Conservation (phyloP, 1,284 basidiomycete genomes). For the Leucoagaricus sp. region DNA sequence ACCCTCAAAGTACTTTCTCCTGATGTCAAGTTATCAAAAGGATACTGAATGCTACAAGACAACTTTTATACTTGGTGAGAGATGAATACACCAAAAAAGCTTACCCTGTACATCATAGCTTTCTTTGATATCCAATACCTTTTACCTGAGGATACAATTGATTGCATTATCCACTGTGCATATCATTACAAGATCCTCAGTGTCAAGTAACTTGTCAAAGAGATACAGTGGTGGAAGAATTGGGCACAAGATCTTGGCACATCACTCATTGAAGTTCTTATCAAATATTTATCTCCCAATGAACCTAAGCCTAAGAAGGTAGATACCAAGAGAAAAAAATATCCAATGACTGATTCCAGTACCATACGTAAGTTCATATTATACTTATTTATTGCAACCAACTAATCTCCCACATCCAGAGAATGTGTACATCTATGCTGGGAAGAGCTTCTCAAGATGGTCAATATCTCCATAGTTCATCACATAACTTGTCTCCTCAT, state of each 20-base stretch:
- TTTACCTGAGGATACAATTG: neutral
- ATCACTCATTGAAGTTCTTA: neutral
- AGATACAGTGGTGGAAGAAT: neutral
- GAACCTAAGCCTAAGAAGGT: too few relatives aligned
- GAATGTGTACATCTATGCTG: constrained; percentile 34
- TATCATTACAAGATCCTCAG: neutral
- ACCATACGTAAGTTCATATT: too few relatives aligned
- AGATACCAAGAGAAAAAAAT: too few relatives aligned
- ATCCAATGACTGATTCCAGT: too few relatives aligned
- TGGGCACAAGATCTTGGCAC: neutral
- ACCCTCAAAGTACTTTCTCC: neutral
- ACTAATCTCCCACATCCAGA: constrained; percentile 23
- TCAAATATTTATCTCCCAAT: neutral
- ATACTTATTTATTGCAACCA: too few relatives aligned
- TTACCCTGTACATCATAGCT: neutral
- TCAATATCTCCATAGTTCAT: constrained; percentile 40
- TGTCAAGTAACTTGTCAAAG: neutral
- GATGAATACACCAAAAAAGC: neutral
- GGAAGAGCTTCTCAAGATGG: constrained; percentile 27
- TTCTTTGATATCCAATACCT: neutral
- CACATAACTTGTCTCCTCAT: constrained; percentile 32
- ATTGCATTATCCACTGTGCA: neutral
- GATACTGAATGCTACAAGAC: neutral
- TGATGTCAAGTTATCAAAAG: neutral
- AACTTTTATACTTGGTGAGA: neutral